phyloP scores from a whole-genome alignment of 495 filamentous ascomycete species.

The Astrocystis sublimbata region DNA sequence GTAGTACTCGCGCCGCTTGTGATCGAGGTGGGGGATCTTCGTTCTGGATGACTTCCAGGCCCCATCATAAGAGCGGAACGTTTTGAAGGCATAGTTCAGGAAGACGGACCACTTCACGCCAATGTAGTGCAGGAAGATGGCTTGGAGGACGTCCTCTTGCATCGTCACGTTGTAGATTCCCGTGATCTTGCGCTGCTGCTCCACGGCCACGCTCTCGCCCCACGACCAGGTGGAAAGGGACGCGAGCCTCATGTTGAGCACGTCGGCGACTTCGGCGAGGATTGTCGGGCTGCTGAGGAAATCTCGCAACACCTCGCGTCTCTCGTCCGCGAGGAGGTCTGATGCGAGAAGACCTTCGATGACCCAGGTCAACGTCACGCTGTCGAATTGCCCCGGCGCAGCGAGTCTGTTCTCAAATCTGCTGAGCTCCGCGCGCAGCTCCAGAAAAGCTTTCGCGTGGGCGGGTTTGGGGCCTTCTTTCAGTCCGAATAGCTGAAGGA shows the following conservation, averaged over 20 bases:
- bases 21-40: constrained; percentile 46
- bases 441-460: constrained; percentile 41
- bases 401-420: constrained; percentile 47
- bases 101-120: constrained; percentile 61
- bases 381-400: constrained; percentile 42
- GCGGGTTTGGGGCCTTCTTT: constrained; percentile 32
- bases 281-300: constrained; percentile 59
- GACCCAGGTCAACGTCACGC: constrained; percentile 48
- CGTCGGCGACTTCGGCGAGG: constrained; percentile 61
- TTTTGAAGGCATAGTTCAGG: constrained; percentile 49
- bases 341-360: constrained; percentile 56
- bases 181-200: constrained; percentile 63
- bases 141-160: constrained; percentile 68
- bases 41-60: constrained; percentile 46
- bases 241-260: constrained; percentile 67
- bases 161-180: constrained; percentile 63
- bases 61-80: constrained; percentile 40
- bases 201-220: constrained; percentile 55
- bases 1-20: constrained; percentile 52
- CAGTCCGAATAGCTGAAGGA: constrained; percentile 53
- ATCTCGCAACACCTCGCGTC: constrained; percentile 57
- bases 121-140: constrained; percentile 65
- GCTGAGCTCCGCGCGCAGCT: constrained; percentile 45
- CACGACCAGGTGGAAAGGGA: constrained; percentile 63
- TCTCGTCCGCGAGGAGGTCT: constrained; percentile 62